These are phyloP conservation scores for Nematocida ironsii DNA, from an alignment of 371 early-diverging fungal genomes.

Conservation along the genomic window DNA sequence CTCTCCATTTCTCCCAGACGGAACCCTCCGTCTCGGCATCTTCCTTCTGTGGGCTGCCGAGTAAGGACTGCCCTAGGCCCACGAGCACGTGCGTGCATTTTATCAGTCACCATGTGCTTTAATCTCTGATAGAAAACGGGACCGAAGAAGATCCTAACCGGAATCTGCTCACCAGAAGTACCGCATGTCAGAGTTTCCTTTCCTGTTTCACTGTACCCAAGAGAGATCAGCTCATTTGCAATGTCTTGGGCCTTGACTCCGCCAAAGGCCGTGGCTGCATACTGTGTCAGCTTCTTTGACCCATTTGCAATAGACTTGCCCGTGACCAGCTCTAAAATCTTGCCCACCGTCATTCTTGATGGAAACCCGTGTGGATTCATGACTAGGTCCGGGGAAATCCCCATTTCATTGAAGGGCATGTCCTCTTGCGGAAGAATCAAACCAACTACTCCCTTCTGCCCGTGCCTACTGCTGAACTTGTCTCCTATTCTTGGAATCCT, in stretches of 20 bases:
- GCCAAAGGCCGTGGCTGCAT: conserved; percentile 45
- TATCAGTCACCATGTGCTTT: conserved; percentile 99
- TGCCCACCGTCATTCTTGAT: conserved; percentile 99
- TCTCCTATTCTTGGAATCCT: conserved; percentile 96
- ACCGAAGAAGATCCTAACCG: conserved; percentile 93
- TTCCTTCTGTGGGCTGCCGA: conserved; percentile 95
- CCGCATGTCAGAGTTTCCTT: conserved; percentile 79
- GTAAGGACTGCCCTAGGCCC: conserved; percentile 89
- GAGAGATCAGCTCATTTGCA: conserved; percentile 80
- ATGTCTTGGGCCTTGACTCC: conserved; percentile 76
- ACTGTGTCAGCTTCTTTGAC: background rate
- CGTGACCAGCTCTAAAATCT: conserved; percentile 92
- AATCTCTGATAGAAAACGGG: conserved; percentile 95
- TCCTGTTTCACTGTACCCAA: conserved; percentile 95
- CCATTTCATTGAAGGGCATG: conserved; percentile 95
- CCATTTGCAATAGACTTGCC: conserved; percentile 78
- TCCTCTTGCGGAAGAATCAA: conserved; percentile 91
- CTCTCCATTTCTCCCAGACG: conserved; percentile 98
- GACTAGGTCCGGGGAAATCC: conserved; percentile 92
- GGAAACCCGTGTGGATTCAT: conserved; percentile 99
- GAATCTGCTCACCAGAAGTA: conserved; percentile 83
- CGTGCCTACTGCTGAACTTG: conserved; percentile 98
- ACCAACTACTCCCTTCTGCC: conserved; percentile 98
- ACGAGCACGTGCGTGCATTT: conserved; percentile 93
- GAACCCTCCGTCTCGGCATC: conserved; percentile 90